Evolutionary conservation across 192 early-diverging fungal species (phyloP).

Genomic region (Chytriomyces confervae): DNA sequence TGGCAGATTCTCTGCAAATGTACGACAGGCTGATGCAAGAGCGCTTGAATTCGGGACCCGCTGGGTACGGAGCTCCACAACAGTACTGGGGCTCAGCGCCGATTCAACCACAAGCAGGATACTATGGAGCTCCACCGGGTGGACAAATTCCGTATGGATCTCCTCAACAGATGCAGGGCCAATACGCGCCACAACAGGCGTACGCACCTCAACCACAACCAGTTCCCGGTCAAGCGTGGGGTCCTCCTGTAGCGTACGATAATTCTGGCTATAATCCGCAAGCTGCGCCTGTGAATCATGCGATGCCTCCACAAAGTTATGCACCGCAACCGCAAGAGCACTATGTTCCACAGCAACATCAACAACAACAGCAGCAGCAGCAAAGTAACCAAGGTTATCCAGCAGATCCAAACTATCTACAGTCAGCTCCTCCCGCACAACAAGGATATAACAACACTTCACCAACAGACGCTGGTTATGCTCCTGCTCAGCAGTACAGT

Average conservation of each 20-base stretch:
- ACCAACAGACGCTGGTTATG: neutral
- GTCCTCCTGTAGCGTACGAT: neutral
- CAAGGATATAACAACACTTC: neutral
- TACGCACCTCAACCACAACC: slow-evolving; percentile 31
- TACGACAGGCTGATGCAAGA: slow-evolving; percentile 90
- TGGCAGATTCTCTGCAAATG: slow-evolving; percentile 77
- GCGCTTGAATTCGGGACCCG: slow-evolving; percentile 42
- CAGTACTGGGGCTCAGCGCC: slow-evolving; percentile 12
- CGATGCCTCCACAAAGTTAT: slow-evolving; percentile 40
- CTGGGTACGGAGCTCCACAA: neutral
- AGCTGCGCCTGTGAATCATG: slow-evolving; percentile 29
- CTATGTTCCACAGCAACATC: slow-evolving; percentile 12
- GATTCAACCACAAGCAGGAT: slow-evolving; percentile 7
- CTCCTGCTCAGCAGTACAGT: slow-evolving; percentile 31
- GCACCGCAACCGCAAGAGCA: slow-evolving; percentile 40
- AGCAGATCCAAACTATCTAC: neutral
- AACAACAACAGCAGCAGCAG: slow-evolving; percentile 41
- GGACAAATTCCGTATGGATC: neutral
- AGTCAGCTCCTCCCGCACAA: slow-evolving; percentile 10
- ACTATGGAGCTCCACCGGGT: slow-evolving; percentile 15
- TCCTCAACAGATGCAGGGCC: neutral
- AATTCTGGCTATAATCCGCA: slow-evolving; percentile 34
- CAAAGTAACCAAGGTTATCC: slow-evolving; percentile 45
- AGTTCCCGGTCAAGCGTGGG: neutral
- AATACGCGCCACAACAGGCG: neutral